A percentile compares a stretch with the other conserved stretches of the same genome.
Evolutionary conservation across 2,329 filamentous ascomycete genomes (phyloP).

Genomic region (Cladosporium sp.): DNA sequence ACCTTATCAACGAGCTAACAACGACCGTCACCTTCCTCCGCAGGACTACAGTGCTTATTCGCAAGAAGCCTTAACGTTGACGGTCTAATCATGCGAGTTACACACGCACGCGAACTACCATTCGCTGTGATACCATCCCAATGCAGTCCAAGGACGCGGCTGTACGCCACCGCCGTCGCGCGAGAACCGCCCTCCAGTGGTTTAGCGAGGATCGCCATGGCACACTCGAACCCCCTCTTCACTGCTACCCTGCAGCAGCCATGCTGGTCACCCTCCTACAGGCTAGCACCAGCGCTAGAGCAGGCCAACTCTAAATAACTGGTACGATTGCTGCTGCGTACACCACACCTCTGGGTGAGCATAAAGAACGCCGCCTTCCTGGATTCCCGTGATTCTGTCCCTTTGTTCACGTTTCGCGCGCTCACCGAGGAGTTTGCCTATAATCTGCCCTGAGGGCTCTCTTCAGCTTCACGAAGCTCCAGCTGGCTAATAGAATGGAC

Average conservation of each 20-base stretch:
- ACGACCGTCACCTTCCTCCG: conserved; percentile 1
- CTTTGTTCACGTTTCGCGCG: no score
- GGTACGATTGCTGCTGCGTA: no score
- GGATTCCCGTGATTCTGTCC: neutral
- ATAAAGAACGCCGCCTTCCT: conserved; percentile 3
- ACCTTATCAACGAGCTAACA: conserved; percentile 7
- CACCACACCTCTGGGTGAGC: neutral
- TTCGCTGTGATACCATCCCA: conserved; percentile 3
- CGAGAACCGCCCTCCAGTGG: neutral
- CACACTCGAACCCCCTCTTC: conserved; percentile 8
- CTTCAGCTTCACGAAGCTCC: neutral
- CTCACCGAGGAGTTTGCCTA: no score
- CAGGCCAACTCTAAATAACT: conserved; percentile 9
- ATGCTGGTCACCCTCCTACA: neutral
- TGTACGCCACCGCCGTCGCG: conserved; percentile 8
- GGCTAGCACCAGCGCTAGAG: conserved; percentile 10
- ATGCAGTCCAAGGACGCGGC: conserved; percentile 3
- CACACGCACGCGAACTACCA: conserved; percentile 7
- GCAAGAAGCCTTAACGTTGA: neutral
- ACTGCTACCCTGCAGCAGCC: conserved; percentile 9
- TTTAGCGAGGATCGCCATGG: conserved; percentile 9
- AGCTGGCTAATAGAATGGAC: conserved; percentile 17
- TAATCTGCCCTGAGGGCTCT: no score
- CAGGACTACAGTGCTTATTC: conserved; percentile 4
- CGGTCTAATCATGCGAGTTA: neutral